Base-by-base conservation (phyloP, 805 yeast species). In the Ogataea parapolymorpha region DNA sequence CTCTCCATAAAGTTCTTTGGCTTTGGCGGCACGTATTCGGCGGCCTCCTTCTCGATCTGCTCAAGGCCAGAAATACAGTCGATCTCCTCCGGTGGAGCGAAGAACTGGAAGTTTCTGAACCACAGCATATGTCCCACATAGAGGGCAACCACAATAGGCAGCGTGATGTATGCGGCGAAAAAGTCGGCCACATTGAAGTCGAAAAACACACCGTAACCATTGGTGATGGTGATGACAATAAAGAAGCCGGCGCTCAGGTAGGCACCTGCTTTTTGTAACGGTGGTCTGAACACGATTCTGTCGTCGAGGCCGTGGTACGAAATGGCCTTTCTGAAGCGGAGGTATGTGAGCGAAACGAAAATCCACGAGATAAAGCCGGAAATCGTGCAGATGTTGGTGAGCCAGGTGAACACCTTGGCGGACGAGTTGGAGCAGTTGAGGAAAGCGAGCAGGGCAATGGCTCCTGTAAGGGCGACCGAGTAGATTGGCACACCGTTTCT, bases 361-460 rank as follows among this genome's bases (percentile, higher is more conserved):
- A 77, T 58, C 88, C 88, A 81, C 22, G 82, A 74, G 35, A 81
- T 57, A 62, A 81, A 80, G 11, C 86, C 86, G 3, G 85, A 77
- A 37, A 81, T 75, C 24, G 85, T 79, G 23, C 82, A 72, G 49
- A 82, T 74, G 58, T 80, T 80, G 14, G 82, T 67, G 41, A 81
- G 72, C 87, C 87, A 81, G 18, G 74, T 65, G 67, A 85, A 85
- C 22, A 83, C 76, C 24, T 69, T 70, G 14, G 80, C 64, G 2
- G 90, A 68, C 10, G 77, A 68, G 32, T 74, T 63, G 5, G 84
- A 71, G 29, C 75, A 79, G 41, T 81, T 79, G 80, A 85, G 77
- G 62, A 69, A 85, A 2, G 85, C 84, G 49, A 86, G 68, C 37
- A 74, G 70, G 1, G 74, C 66, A 36, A 79, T 60, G 8, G 64